A percentile compares a stretch with the other conserved stretches of the same genome.
Evolutionary conservation across 768 basidiomycete genomes (phyloP).

Genomic region (Favolaschia claudopus): DNA sequence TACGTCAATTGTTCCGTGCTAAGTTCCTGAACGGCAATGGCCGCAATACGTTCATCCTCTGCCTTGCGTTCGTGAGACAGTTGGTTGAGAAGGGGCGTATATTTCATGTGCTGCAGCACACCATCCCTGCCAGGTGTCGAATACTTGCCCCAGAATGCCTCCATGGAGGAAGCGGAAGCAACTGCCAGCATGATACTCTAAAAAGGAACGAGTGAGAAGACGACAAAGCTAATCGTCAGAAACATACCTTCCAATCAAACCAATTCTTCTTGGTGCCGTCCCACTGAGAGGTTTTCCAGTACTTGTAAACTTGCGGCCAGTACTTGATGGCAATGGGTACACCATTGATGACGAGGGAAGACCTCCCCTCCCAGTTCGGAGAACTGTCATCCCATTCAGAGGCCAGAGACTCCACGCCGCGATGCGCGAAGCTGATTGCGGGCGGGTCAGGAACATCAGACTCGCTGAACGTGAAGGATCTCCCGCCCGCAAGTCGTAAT

Average conservation of each 20-base stretch:
- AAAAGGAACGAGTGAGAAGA: background rate
- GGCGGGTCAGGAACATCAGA: slow-evolving; percentile 32
- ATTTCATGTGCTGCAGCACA: background rate
- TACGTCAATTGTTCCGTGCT: slow-evolving; percentile 1
- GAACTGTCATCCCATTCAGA: slow-evolving; percentile 38
- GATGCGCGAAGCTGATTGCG: slow-evolving; percentile 29
- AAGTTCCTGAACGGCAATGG: background rate
- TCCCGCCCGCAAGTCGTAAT: background rate
- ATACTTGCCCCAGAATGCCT: background rate
- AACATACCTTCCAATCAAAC: slow-evolving; percentile 34
- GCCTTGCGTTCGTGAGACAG: background rate
- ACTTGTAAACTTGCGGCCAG: slow-evolving; percentile 32
- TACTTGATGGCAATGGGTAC: slow-evolving; percentile 31
- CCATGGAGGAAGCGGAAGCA: background rate
- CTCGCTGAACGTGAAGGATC: slow-evolving; percentile 19
- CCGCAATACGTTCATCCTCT: background rate
- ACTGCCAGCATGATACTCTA: background rate
- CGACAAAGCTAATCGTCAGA: background rate
- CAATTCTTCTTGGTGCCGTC: slow-evolving; percentile 32
- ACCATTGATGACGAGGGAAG: slow-evolving; percentile 28
- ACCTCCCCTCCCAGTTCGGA: slow-evolving; percentile 28
- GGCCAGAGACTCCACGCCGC: slow-evolving; percentile 28
- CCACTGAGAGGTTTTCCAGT: slow-evolving; percentile 33
- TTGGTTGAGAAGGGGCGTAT: background rate
- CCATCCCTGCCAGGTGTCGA: background rate